Conservation (phyloP, 768 basidiomycete species). For the Tricholoma furcatifolium region DNA sequence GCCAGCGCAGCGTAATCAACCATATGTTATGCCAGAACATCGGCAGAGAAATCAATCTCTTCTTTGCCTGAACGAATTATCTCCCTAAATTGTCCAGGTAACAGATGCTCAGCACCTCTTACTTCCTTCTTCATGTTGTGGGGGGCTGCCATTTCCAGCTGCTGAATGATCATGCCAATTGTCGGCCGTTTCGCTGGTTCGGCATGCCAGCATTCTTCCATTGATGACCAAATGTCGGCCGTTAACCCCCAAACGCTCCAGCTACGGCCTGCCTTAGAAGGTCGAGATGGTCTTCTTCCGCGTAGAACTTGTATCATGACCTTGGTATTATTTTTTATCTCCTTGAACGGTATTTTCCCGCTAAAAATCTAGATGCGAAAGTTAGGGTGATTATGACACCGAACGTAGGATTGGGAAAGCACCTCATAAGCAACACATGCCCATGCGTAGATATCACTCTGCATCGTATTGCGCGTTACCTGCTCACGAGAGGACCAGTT, state of each 20-base stretch:
- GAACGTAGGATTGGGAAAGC: neutral
- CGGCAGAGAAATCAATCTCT: neutral
- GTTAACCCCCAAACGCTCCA: neutral
- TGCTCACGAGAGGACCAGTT: too few relatives aligned
- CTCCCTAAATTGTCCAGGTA: neutral
- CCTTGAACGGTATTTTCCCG: neutral
- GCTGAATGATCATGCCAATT: neutral
- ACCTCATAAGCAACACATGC: slow-evolving; percentile 27
- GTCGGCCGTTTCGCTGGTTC: neutral
- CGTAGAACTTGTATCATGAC: neutral
- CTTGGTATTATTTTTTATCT: neutral
- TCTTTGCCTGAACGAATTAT: neutral
- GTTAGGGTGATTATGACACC: neutral
- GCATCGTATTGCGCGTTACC: slow-evolving; percentile 8
- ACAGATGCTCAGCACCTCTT: neutral
- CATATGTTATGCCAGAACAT: too few relatives aligned
- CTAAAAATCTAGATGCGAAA: neutral
- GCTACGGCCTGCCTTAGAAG: neutral
- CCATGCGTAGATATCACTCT: slow-evolving; percentile 28
- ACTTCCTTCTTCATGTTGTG: neutral
- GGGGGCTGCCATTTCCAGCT: neutral
- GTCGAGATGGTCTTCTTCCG: neutral
- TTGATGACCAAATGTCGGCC: neutral
- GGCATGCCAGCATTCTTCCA: neutral
- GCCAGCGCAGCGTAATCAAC: too few relatives aligned